Evolutionary conservation across 441 rosid species (phyloP), one percentile per base, ranked within the genome.

Genomic region (Sinapis alba): DNA sequence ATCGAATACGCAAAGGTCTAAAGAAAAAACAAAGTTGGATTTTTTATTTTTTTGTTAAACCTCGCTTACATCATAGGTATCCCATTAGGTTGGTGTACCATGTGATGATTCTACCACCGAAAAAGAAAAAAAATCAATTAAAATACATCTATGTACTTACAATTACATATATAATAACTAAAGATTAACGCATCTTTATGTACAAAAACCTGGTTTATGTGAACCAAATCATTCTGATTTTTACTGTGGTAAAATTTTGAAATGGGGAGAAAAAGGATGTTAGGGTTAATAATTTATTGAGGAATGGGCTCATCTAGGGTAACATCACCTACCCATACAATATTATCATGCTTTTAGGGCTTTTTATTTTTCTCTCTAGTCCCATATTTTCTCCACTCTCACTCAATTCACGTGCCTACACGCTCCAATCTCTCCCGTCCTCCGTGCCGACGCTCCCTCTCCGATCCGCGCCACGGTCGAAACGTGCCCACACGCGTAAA

Each of bases 261-360:
- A 32, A 43, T 3, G 6, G 38, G 27, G 6, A 15, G 21, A 12
- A 19, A 70, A 68, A 38, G 32, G 41, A 12, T 18, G 66, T 54
- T 75, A 75, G 82, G 79, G 82, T 79, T 79, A 75, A 41, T 59
- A 73, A 38, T 75, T 79, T 30, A 71, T 8, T 58, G 60, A 36
- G 28, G 45, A 68, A 79, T 79, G 80, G 83, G 80, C 80, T 66
- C 78, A 51, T 32, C 74, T 78, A 80, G 80, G 83, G 83, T 76
- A 71, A 71, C 74, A 65, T 74, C 73, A 70, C 82, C 82, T 79
- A 75, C 79, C 73, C 79, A 79, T 75, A 79, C 79, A 59, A 74
- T 74, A 69, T 71, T 71, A 71, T 69, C 68, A 67, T 71, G 69
- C 77, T 66, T 72, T 75, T 79, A 79, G 83, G 83, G 83, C 76